These are phyloP conservation scores for Breynia disticha DNA, from an alignment of 441 rosid genomes.

Conservation along the genomic window DNA sequence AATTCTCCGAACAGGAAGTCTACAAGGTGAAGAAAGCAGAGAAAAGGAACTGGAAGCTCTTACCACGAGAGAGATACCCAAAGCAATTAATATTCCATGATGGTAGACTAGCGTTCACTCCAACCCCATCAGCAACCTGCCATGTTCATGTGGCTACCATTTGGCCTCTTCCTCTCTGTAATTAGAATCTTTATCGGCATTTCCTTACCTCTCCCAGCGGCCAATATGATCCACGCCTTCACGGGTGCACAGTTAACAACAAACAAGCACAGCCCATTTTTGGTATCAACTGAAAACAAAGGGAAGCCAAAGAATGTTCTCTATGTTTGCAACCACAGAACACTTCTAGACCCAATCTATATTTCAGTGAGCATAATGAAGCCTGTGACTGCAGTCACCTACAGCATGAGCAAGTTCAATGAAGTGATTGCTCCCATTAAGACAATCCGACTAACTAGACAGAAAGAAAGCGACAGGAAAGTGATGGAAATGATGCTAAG, in stretches of 20 bases:
- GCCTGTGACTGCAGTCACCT: slow-evolving; percentile 49
- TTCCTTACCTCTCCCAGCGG: slow-evolving; percentile 29
- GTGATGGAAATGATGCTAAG: slow-evolving; percentile 30
- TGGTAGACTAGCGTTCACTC: slow-evolving; percentile 58
- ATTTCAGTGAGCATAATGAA: slow-evolving; percentile 24
- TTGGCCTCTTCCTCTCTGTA: slow-evolving; percentile 27
- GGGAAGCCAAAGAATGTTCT: slow-evolving; percentile 20
- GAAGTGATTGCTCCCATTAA: slow-evolving; percentile 48
- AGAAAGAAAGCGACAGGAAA: slow-evolving; percentile 34
- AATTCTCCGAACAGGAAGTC: slow-evolving; percentile 28
- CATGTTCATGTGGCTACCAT: slow-evolving; percentile 65
- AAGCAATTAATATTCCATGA: slow-evolving; percentile 71
- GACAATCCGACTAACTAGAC: slow-evolving; percentile 39
- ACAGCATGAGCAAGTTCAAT: slow-evolving; percentile 45
- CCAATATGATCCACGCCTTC: slow-evolving; percentile 25
- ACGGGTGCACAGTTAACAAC: slow-evolving; percentile 26
- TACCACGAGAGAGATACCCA: slow-evolving; percentile 43
- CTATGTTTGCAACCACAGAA: slow-evolving; percentile 59
- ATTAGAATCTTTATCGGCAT: slow-evolving; percentile 24
- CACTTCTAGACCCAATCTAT: slow-evolving; percentile 50
- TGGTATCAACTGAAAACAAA: not conserved
- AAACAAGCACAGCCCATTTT: slow-evolving; percentile 9
- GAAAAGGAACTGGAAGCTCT: slow-evolving; percentile 37
- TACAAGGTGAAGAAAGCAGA: slow-evolving; percentile 44
- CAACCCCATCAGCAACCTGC: slow-evolving; percentile 37